A percentile compares a stretch with the other conserved stretches of the same genome.
Conservation (phyloP, 2,329 filamentous ascomycete species). For the Fusarium sp. region DNA sequence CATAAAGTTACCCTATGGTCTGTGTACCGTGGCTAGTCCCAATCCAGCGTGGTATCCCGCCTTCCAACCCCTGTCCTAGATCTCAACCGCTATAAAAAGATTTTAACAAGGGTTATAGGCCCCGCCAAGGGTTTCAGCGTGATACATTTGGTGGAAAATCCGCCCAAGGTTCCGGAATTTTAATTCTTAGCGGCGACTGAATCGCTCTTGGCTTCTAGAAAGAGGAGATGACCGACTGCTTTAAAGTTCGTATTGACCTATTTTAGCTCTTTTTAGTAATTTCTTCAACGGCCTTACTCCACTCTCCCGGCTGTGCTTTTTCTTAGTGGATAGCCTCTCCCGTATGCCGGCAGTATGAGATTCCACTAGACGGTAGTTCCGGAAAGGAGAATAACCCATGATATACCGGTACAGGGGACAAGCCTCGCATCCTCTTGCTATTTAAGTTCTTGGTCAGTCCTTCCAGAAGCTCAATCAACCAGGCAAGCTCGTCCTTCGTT, state of each 20-base stretch:
- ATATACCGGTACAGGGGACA: not conserved
- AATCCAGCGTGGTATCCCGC: not conserved
- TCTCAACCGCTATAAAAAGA: conserved; percentile 10
- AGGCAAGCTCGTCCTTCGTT: not conserved
- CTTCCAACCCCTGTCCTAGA: not conserved
- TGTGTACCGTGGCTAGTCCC: not conserved
- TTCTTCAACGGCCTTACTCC: not conserved
- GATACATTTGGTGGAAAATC: not conserved
- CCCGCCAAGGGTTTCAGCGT: not conserved
- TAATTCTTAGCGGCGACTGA: not conserved
- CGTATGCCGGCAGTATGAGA: not conserved
- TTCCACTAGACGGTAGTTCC: not conserved
- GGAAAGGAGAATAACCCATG: not conserved
- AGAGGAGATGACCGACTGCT: not conserved
- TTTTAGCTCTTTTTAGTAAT: not conserved
- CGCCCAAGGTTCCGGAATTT: not conserved
- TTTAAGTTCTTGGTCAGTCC: not conserved
- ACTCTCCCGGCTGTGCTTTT: not conserved
- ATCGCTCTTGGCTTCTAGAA: conserved; percentile 3
- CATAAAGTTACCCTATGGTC: not conserved
- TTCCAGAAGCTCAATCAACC: not conserved
- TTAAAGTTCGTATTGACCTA: not conserved
- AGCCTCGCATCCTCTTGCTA: not conserved
- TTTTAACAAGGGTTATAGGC: accelerated
- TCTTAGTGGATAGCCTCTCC: not conserved